Evolutionary conservation across 2,329 filamentous ascomycete genomes (phyloP).

Genomic region (Fusarium udum): DNA sequence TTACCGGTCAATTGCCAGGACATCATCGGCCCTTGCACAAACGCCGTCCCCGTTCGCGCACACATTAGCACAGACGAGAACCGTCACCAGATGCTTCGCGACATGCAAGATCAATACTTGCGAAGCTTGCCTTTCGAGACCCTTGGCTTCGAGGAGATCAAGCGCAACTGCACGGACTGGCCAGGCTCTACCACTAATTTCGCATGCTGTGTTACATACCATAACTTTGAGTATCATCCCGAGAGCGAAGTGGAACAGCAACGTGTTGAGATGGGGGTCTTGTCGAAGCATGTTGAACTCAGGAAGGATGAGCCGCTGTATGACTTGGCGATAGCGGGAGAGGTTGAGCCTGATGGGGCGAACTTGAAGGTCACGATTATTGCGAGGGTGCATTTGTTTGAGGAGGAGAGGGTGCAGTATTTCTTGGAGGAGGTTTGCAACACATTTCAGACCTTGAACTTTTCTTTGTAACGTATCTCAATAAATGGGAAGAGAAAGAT

Average conservation of each 20-base stretch:
- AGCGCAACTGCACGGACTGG: constrained; percentile 34
- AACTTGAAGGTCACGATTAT: background rate
- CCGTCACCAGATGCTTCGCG: constrained; percentile 7
- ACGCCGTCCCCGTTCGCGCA: constrained; percentile 3
- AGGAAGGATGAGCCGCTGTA: constrained; percentile 10
- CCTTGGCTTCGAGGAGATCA: constrained; percentile 28
- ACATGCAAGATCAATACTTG: constrained; percentile 31
- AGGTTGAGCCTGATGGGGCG: constrained; percentile 9
- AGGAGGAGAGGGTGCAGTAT: background rate
- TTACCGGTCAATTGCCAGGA: constrained; percentile 21
- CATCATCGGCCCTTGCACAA: constrained; percentile 22
- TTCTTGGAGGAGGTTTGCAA: background rate
- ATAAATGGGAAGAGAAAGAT: no score
- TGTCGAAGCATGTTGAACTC: constrained; percentile 1
- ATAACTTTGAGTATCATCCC: constrained; percentile 20
- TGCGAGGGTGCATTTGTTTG: background rate
- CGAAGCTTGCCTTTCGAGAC: constrained; percentile 25
- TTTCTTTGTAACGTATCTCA: background rate
- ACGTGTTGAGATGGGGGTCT: constrained; percentile 10
- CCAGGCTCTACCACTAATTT: background rate
- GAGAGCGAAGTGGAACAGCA: constrained; percentile 11
- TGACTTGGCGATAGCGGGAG: constrained; percentile 10
- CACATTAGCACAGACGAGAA: background rate
- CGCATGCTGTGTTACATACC: constrained; percentile 1
- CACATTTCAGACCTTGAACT: background rate